Evolutionary conservation across 2,329 filamentous ascomycete genomes (phyloP), one percentile per base, ranked within the genome.

Genomic region (Fragosphaeria purpurea): DNA sequence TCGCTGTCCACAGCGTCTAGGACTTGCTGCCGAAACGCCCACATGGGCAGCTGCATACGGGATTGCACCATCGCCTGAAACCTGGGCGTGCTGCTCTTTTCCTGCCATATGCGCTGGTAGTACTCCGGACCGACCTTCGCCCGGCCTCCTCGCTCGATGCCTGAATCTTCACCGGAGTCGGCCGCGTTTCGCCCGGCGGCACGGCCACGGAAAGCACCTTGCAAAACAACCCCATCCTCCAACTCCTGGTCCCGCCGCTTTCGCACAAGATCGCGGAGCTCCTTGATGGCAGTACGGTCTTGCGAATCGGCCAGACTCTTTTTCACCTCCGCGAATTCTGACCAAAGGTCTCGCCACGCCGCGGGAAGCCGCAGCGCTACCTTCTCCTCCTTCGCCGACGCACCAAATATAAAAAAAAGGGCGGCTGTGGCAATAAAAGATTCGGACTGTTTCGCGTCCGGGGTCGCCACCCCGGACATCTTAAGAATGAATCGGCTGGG

Each of bases 31-130:
- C 83, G 84, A 64, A 93, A 96, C 10, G 79, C 75, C 79, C 86
- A 96, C 73, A 98, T 95, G 0, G 93, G 93, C 13, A 98, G 76
- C 59, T 85, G 85, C 73, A 81, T 83, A 50, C 93, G 82, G 35
- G 76, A 81, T 63, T 77, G 68, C 48, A 91, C 75, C 93, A 98
- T 97, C 7, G 73, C 72, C 58, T 88, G 83, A 61, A 86, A 97
- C 46, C 77, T 76, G 32, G 69, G 70, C 0, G 79, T 74, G 41
- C 63, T 71, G 40, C 67, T 70, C 62, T 83, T 84, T 9, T 78
- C 73, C 3, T 66, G 60, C 82, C 82, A 85, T 6, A 83, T 76
- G 47, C 67, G 74, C 57, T 75, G 74, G 53, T 77, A 76, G 52
- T 71, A 70, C 41, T 79, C 76, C 0, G 70, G 67, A 2, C 66